phyloP scores from a whole-genome alignment of 2,329 filamentous ascomycete genomes.

The Colletotrichum higginsianum region DNA sequence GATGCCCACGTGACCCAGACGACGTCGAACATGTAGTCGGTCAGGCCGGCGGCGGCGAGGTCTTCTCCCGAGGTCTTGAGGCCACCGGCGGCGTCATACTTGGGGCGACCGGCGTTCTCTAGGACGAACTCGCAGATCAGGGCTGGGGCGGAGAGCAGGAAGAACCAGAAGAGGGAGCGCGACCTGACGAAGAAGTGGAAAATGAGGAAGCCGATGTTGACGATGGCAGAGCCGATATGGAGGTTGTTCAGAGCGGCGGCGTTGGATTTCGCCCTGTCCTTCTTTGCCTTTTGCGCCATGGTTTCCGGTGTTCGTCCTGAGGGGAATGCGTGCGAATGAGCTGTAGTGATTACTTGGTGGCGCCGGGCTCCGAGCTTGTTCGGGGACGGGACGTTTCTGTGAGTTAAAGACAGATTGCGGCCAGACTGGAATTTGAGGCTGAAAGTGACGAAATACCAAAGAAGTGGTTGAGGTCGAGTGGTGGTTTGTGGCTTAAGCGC shows the following conservation, averaged over 20 bases:
- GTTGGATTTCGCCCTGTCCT: conserved; percentile 83
- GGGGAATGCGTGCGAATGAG: conserved; percentile 18
- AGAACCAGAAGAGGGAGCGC: conserved; percentile 78
- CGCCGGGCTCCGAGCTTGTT: background rate
- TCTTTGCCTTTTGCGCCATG: conserved; percentile 76
- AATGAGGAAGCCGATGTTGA: conserved; percentile 83
- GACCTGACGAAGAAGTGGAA: conserved; percentile 77
- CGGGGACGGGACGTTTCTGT: conserved; percentile 5
- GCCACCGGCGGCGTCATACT: conserved; percentile 75
- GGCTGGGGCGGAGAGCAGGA: conserved; percentile 80
- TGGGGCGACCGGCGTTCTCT: conserved; percentile 86
- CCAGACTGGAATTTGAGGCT: conserved; percentile 28
- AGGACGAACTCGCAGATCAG: conserved; percentile 88
- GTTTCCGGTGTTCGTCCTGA: background rate
- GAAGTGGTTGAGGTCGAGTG: background rate
- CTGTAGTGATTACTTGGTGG: background rate
- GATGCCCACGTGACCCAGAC: conserved; percentile 94
- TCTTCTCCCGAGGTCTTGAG: conserved; percentile 88
- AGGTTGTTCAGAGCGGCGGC: conserved; percentile 82
- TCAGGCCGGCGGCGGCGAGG: conserved; percentile 87
- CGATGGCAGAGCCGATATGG: conserved; percentile 79
- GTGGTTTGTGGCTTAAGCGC: conserved; percentile 35
- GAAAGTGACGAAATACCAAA: conserved; percentile 32
- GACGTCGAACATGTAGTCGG: conserved; percentile 98
- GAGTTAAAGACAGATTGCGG: conserved; percentile 30